These are phyloP conservation scores for Spathaspora arborariae DNA, from an alignment of 805 yeast genomes.

Conservation along the genomic window DNA sequence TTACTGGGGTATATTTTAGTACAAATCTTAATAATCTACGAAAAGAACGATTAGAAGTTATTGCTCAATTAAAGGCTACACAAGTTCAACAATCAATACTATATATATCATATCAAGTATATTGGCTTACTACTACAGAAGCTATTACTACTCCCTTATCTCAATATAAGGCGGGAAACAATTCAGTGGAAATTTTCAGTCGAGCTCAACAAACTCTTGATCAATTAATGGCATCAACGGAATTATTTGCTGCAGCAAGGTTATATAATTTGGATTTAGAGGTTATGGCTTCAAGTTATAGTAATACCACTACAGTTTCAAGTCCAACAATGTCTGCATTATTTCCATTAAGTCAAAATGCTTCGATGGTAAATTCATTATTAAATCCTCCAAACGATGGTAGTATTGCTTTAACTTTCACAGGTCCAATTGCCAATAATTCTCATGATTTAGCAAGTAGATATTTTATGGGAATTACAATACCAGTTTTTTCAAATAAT, in stretches of 20 bases:
- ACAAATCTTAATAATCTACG: conserved; percentile 56
- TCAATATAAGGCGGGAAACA: conserved; percentile 69
- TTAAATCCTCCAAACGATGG: conserved; percentile 20
- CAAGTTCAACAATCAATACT: conserved; percentile 70
- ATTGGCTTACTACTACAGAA: conserved; percentile 60
- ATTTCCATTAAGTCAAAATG: conserved; percentile 49
- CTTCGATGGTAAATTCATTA: conserved; percentile 42
- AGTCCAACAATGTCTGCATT: conserved; percentile 31
- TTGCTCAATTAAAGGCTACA: conserved; percentile 76
- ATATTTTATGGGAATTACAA: conserved; percentile 68
- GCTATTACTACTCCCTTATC: conserved; percentile 58
- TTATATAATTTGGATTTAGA: conserved; percentile 60
- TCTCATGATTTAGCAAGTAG: conserved; percentile 17
- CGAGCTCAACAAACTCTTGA: conserved; percentile 46
- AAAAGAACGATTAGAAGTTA: conserved; percentile 68
- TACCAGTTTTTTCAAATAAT: conserved; percentile 72
- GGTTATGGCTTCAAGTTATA: conserved; percentile 38
- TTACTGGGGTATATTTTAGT: conserved; percentile 70
- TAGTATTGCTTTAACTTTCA: conserved; percentile 23
- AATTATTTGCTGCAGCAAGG: conserved; percentile 58
- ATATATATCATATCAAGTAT: conserved; percentile 62
- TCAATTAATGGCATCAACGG: conserved; percentile 62
- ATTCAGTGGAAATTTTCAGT: conserved; percentile 39
- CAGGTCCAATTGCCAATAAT: conserved; percentile 61
- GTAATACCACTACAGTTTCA: conserved; percentile 24